Base-by-base conservation (phyloP, 2,329 filamentous ascomycete genomes). In the Nemania diffusa region DNA sequence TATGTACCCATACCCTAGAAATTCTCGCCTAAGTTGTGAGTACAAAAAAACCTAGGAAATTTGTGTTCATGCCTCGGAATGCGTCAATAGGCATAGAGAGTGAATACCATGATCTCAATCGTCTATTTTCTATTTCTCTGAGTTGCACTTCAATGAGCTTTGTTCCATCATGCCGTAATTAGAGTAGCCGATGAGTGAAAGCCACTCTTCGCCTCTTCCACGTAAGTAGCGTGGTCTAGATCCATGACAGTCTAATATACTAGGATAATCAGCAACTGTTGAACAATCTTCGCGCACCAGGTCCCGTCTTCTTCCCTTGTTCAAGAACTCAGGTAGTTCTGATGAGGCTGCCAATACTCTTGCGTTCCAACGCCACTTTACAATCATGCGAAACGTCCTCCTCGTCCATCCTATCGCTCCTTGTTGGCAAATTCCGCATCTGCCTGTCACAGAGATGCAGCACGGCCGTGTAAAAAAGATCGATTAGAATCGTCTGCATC, bases 381-480 rank as follows among this genome's bases (percentile, higher is more conserved):
- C 26, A 50, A 27, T 24, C 22, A 40, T 56, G 27, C 11, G n/a
- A 52, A 65, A 56, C 34, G 15, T 27, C 11, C 46, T 56, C 52
- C 37, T 61, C 15, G 15, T 32, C 58, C 56, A 62, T 20, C 15
- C 24, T 62, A 62, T 69, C 26, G 65, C 57, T 42, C 69, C 62
- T 40, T 51, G 56, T 56, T 58, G 40, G 40, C 70, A 72, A 63
- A 67, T 17, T 22, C 58, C 62, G 57, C 71, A 73, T 48, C 62
- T 67, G 20, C 61, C 44, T 57, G 55, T 62, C 37, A 62, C 48
- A 61, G 61, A 48, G 62, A 67, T 50, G 56, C 40, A 32, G 26
- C 52, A 40, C 64, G 52, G 62, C 22, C 44, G 53, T 60, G 72
- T 75, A 75, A 75, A 75, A 75, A 75, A 75, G 72, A 63, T 51